A percentile compares a stretch with the other conserved stretches of the same genome.
Evolutionary conservation across 2,329 filamentous ascomycete species (phyloP).

Genomic region (Fusarium subtropicale): DNA sequence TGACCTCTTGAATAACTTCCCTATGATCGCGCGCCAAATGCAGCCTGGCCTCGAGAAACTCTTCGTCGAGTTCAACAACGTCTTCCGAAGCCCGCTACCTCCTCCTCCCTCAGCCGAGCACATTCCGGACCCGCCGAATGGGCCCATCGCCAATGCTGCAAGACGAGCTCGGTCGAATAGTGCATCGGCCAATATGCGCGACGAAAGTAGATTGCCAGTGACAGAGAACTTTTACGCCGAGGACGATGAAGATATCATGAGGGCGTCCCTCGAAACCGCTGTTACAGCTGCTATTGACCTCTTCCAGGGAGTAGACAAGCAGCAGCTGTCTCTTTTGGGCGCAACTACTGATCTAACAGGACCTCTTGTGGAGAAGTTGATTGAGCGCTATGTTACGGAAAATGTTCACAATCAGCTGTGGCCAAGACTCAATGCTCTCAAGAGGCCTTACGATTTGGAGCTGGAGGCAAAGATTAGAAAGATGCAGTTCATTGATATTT

Average conservation of each 20-base stretch:
- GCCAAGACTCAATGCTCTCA: constrained; percentile 80
- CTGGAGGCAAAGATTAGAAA: constrained; percentile 90
- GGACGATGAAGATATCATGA: constrained; percentile 92
- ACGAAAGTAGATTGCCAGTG: constrained; percentile 57
- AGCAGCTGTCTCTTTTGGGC: constrained; percentile 90
- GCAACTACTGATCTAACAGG: constrained; percentile 95
- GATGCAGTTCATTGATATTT: constrained; percentile 94
- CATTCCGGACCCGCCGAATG: constrained; percentile 69
- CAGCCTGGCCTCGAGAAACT: constrained; percentile 88
- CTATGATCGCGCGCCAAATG: constrained; percentile 97
- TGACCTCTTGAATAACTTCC: constrained; percentile 90
- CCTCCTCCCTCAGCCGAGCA: constrained; percentile 73
- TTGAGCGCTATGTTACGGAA: constrained; percentile 93
- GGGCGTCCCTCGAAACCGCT: constrained; percentile 88
- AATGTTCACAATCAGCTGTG: constrained; percentile 93
- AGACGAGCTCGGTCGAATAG: constrained; percentile 67
- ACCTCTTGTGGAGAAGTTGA: constrained; percentile 89
- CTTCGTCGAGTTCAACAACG: constrained; percentile 87
- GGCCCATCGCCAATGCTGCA: constrained; percentile 66
- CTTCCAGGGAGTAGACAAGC: constrained; percentile 95
- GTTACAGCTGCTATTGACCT: constrained; percentile 94
- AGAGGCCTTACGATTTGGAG: constrained; percentile 84
- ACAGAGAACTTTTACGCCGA: constrained; percentile 79
- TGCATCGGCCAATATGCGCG: constrained; percentile 51
- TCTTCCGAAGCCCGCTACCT: constrained; percentile 86